These are phyloP conservation scores for Maudiozyma saulgeensis DNA, from an alignment of 805 yeast species.

Conservation along the genomic window DNA sequence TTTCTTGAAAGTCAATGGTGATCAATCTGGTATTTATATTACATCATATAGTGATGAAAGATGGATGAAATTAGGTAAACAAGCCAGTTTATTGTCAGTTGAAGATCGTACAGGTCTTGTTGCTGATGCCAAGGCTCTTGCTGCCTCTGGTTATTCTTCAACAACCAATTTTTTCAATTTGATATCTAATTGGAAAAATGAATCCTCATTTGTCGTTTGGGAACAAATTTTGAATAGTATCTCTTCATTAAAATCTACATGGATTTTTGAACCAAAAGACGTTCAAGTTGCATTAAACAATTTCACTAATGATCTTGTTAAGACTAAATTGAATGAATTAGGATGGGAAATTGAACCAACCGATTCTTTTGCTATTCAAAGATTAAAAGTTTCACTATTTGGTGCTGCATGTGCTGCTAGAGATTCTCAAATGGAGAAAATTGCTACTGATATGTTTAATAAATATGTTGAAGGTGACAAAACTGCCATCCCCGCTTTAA, in stretches of 20 bases:
- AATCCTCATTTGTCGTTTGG: constrained; percentile 60
- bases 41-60: constrained; percentile 62
- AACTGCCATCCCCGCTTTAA: constrained; percentile 62
- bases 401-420: constrained; percentile 48
- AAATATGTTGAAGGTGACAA: constrained; percentile 53
- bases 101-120: constrained; percentile 74
- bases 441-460: constrained; percentile 41
- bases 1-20: constrained; percentile 63
- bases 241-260: constrained; percentile 40
- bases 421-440: constrained; percentile 38
- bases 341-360: constrained; percentile 54
- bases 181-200: constrained; percentile 50
- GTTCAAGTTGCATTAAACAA: constrained; percentile 40
- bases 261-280: constrained; percentile 43
- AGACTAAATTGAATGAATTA: constrained; percentile 41
- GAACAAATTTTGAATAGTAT: constrained; percentile 45
- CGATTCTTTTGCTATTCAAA: constrained; percentile 53
- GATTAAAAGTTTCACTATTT: constrained; percentile 57
- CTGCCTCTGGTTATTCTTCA: constrained; percentile 60
- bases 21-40: constrained; percentile 67
- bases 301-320: constrained; percentile 47
- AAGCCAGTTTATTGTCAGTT: constrained; percentile 49
- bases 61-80: constrained; percentile 57
- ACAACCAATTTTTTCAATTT: constrained; percentile 52
- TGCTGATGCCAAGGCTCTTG: constrained; percentile 67